Base-by-base conservation (phyloP, 345 rosid species). In the Syzygium oleosum region DNA sequence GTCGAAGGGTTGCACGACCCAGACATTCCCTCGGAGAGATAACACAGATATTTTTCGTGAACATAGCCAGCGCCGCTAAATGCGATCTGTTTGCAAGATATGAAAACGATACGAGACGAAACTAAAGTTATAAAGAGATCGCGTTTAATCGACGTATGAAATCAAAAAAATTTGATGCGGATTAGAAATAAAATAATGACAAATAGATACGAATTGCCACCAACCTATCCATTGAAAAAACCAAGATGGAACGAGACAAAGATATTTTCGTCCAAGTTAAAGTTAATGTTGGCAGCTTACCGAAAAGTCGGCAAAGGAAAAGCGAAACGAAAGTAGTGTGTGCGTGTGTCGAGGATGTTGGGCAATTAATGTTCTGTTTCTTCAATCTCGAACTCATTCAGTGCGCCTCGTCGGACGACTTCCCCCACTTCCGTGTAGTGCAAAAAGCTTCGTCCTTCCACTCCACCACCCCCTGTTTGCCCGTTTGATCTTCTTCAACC, bases 21-120 rank as follows among this genome's bases (percentile, higher is more conserved):
- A 17, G 1, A 23, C 25, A 4, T 14, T 4, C 46, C 12, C 2
- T 56, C 23, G 12, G 0, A 0, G 27, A 9, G 5, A 22, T 56
- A 7, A 21, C 19, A 23, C 1, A 55, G 7, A 21, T 3, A 0
- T 19, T 31, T 31, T 68, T 9, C 8, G 6, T 61, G 2, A 1
- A 13, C 17, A 6, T 8, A n/a, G 34, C 73, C 9, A n/a, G 34
- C 38, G 12, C 12, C 16, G 29, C 43, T 41, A 41, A 41, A 21
- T 1, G 25, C 4, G 9, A 19, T 19, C 4, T 3, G 23, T 19
- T 19, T 19, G 23, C 1, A 3, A 21, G 17, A 52, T 7, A 16
- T 6, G 54, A 52, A 52, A 52, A 52, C 2, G 21, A 52, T 15
- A 16, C 55, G 7, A 6, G 55, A 19, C 6, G 2, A 14, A 7